phyloP scores from a whole-genome alignment of 2,329 filamentous ascomycete genomes.

The Blastomyces percursus region DNA sequence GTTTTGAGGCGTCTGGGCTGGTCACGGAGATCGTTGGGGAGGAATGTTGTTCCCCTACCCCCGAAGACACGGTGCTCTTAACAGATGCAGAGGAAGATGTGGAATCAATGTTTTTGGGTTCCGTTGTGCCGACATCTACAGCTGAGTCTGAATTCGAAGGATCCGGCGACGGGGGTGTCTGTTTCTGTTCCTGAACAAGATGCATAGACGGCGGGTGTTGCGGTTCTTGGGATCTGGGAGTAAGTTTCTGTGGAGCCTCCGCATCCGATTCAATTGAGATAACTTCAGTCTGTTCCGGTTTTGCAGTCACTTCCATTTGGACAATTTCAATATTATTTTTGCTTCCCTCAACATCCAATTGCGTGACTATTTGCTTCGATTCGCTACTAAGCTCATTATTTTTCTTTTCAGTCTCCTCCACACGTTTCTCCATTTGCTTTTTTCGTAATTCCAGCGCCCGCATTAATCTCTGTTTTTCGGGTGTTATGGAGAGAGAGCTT shows the following conservation, averaged over 20 bases:
- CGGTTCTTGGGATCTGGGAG: not conserved
- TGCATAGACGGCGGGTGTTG: not conserved
- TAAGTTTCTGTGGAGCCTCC: not conserved
- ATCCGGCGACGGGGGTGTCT: constrained; percentile 11
- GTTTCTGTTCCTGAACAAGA: constrained; percentile 1
- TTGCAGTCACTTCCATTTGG: not conserved
- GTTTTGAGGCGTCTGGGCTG: not conserved
- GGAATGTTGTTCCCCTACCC: not conserved
- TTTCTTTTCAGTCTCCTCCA: constrained; percentile 22
- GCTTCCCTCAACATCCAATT: not conserved
- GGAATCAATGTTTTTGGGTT: constrained; percentile 14
- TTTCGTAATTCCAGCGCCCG: constrained; percentile 86
- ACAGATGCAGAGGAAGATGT: constrained; percentile 9
- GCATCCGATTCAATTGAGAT: not conserved
- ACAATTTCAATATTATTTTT: constrained; percentile 5
- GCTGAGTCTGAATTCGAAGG: constrained; percentile 18
- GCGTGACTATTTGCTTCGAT: constrained; percentile 12
- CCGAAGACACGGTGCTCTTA: not conserved
- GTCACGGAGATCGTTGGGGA: not conserved
- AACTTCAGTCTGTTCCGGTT: not conserved
- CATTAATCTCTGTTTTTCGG: constrained; percentile 85
- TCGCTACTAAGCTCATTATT: constrained; percentile 8
- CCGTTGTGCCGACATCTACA: constrained; percentile 15
- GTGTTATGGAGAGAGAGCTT: constrained; percentile 53
- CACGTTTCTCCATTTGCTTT: constrained; percentile 52